A percentile compares a stretch with the other conserved stretches of the same genome.
phyloP scores from a whole-genome alignment of 805 yeast genomes.

The Zygoascus biomembranicola region DNA sequence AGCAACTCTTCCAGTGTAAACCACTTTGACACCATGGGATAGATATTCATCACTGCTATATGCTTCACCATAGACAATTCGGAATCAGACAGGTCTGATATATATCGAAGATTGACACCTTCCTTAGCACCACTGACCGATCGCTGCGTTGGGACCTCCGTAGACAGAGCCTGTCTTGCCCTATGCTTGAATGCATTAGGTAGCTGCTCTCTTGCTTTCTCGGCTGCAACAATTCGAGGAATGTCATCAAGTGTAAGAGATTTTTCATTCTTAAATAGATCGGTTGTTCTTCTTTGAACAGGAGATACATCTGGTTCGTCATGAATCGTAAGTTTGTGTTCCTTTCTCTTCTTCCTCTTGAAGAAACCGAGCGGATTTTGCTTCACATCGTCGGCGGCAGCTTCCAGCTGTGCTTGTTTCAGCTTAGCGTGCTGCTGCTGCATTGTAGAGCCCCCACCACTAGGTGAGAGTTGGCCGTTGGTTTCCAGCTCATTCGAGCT shows the following conservation, averaged over 20 bases:
- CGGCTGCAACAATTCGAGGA: conserved; percentile 94
- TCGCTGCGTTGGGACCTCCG: conserved; percentile 9
- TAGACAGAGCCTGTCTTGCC: conserved; percentile 27
- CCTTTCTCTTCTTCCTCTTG: conserved; percentile 10
- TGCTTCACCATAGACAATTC: conserved; percentile 56
- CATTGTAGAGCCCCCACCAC: neutral
- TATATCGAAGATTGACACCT: conserved; percentile 8
- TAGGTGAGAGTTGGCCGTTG: neutral
- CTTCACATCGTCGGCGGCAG: neutral
- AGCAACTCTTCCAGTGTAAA: conserved; percentile 32
- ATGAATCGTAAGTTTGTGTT: conserved; percentile 10
- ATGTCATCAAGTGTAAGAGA: conserved; percentile 91
- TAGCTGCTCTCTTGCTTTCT: conserved; percentile 86
- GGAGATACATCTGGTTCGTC: conserved; percentile 6
- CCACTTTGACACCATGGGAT: conserved; percentile 26
- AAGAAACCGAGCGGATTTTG: conserved; percentile 5
- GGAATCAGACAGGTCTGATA: conserved; percentile 36
- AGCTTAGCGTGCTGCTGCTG: conserved; percentile 1
- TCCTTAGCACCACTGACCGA: conserved; percentile 3
- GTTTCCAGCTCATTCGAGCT: neutral
- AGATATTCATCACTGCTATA: conserved; percentile 43
- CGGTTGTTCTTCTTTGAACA: conserved; percentile 48
- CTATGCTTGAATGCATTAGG: conserved; percentile 90
- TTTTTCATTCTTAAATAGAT: conserved; percentile 67
- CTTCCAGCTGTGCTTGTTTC: neutral